Evolutionary conservation across 2,329 filamentous ascomycete species (phyloP), one percentile per base, ranked within the genome.

Genomic region (Dothistroma pini): DNA sequence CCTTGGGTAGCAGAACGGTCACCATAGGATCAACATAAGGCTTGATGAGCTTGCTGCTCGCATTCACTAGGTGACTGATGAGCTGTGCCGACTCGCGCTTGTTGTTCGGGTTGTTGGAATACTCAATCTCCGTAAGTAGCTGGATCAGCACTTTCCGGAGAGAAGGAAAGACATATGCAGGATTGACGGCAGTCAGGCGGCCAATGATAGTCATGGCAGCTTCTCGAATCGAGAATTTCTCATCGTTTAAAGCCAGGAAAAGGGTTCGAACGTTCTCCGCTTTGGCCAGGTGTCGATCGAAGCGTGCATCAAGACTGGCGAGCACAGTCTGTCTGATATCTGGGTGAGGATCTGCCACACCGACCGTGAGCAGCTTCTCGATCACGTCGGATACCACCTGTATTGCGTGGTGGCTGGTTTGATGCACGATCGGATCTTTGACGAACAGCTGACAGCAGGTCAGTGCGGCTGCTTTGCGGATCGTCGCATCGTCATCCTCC

Each of bases 371-470:
- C 0, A 99, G 85, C 72, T 95, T 97, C 77, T 97, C 93, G 61
- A 99, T 96, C 34, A 99, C 95, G 74, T 99, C 95, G 58, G 93
- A 91, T 51, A 99, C 96, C 31, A 99, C 95, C 74, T 97, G 92
- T 47, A 97, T 90, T 0, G 95, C 93, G 75, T 99, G 95, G 66
- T 93, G 91, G 74, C 95, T 97, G 7, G 93, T 97, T 77, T 99
- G 95, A 70, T 96, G 95, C 70, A 99, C 92, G 66, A 99, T 97
- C 0, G 95, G 95, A 73, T 99, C 96, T 69, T 91, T 88, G 51
- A 97, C 90, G 72, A 97, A 97, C 51, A 99, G 85, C 75, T 99
- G 96, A 72, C 96, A 99, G 77, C 95, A 97, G 5, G 96, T 99
- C 63, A 99, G 81, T 16, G 95, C 93, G 2, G 95, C 93, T 16